Evolutionary conservation across 2,329 filamentous ascomycete genomes (phyloP).

Genomic region (Incumbomyces delicatus): DNA sequence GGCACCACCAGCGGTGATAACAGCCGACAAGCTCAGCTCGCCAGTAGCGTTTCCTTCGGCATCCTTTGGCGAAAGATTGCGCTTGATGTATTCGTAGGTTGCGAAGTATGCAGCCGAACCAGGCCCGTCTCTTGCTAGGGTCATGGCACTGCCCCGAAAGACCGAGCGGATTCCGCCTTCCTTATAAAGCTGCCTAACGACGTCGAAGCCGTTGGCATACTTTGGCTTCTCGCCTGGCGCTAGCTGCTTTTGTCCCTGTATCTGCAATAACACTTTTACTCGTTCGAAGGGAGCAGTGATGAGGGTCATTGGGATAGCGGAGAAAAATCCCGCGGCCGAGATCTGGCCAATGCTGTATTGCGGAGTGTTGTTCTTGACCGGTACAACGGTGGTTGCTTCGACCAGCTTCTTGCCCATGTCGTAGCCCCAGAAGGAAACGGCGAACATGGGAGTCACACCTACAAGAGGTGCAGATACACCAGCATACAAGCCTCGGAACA

Average conservation of each 20-base stretch:
- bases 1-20: constrained; percentile 77
- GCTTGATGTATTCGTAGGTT: constrained; percentile 93
- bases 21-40: constrained; percentile 67
- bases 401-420: constrained; percentile 91
- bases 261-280: constrained; percentile 95
- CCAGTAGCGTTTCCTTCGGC: constrained; percentile 62
- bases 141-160: constrained; percentile 84
- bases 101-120: constrained; percentile 94
- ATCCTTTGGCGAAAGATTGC: constrained; percentile 72
- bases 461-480: constrained; percentile 90
- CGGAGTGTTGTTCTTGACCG: constrained; percentile 49
- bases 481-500: constrained; percentile 76
- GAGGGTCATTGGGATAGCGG: constrained; percentile 89
- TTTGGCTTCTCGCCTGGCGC: constrained; percentile 84
- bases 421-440: constrained; percentile 71
- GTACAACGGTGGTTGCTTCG: constrained; percentile 52
- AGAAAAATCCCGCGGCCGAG: constrained; percentile 91
- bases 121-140: constrained; percentile 84
- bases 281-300: constrained; percentile 99
- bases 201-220: constrained; percentile 78
- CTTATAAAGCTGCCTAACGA: constrained; percentile 84
- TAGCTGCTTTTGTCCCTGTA: constrained; percentile 81
- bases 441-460: constrained; percentile 94
- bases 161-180: constrained; percentile 85
- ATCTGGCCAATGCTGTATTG: constrained; percentile 77